Evolutionary conservation across 2,329 filamentous ascomycete species (phyloP).

Genomic region (Knufia petricola): DNA sequence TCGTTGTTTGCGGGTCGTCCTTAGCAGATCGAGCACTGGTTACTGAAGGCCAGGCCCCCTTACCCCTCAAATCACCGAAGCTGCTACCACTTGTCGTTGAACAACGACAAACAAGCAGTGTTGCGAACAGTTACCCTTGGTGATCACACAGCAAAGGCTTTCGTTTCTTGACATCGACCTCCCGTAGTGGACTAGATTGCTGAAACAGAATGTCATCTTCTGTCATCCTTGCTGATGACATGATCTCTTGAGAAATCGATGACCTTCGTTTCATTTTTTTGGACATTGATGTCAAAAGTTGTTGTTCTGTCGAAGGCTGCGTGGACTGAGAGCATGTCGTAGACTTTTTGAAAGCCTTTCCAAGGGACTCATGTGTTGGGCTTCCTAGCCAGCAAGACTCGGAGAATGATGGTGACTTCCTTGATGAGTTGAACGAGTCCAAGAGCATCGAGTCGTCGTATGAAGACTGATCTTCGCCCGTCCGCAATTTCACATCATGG

Average conservation of each 20-base stretch:
- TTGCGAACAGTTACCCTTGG: background rate
- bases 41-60: too few relatives aligned
- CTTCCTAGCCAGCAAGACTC: background rate
- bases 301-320: background rate
- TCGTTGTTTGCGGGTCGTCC: too few relatives aligned
- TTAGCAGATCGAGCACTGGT: too few relatives aligned
- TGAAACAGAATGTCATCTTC: conserved; percentile 3
- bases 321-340: background rate
- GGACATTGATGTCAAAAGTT: background rate
- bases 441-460: background rate
- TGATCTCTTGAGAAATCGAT: background rate
- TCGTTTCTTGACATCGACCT: conserved; percentile 19
- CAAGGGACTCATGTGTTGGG: background rate
- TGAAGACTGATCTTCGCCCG: too few relatives aligned
- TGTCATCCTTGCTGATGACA: background rate
- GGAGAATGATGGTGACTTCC: background rate
- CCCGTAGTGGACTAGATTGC: background rate
- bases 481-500: conserved; percentile 17
- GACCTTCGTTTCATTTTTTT: background rate
- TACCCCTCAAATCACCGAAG: background rate
- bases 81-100: background rate
- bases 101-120: background rate
- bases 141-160: conserved; percentile 18
- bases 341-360: background rate
- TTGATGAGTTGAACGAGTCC: background rate